phyloP scores from a whole-genome alignment of 345 rosid genomes.

The Eucalyptus cloeziana region DNA sequence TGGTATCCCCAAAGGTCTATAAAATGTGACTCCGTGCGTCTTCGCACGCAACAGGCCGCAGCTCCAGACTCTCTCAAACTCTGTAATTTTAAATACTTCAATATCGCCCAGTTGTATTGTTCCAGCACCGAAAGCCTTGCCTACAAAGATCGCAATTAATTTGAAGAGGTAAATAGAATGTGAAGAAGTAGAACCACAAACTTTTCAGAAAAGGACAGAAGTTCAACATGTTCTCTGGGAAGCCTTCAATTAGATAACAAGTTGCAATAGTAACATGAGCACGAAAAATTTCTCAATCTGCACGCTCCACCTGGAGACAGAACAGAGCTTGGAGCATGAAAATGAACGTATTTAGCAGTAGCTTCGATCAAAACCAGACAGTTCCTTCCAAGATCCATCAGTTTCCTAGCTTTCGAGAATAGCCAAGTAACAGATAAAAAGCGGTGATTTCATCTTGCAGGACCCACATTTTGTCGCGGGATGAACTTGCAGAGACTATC shows the following conservation, averaged over 20 bases:
- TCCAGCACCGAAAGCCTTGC: slow-evolving; percentile 58
- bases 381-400: neutral
- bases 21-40: slow-evolving; percentile 41
- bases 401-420: neutral
- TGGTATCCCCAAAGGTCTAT: slow-evolving; percentile 56
- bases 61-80: slow-evolving; percentile 60
- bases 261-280: neutral
- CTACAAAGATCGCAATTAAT: slow-evolving; percentile 20
- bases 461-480: neutral
- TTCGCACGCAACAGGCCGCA: slow-evolving; percentile 27
- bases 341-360: neutral
- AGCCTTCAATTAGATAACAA: neutral
- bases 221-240: neutral
- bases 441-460: neutral
- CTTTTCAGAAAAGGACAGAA: neutral
- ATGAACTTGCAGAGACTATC: neutral
- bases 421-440: neutral
- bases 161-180: neutral
- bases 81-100: slow-evolving; percentile 45
- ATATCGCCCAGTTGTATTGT: slow-evolving; percentile 58
- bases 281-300: neutral
- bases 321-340: neutral
- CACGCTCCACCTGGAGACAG: neutral
- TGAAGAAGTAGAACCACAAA: neutral
- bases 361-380: neutral